Evolutionary conservation across 257 asterid species (phyloP), one percentile per base, ranked within the genome.

Genomic region (Solanum piurae): DNA sequence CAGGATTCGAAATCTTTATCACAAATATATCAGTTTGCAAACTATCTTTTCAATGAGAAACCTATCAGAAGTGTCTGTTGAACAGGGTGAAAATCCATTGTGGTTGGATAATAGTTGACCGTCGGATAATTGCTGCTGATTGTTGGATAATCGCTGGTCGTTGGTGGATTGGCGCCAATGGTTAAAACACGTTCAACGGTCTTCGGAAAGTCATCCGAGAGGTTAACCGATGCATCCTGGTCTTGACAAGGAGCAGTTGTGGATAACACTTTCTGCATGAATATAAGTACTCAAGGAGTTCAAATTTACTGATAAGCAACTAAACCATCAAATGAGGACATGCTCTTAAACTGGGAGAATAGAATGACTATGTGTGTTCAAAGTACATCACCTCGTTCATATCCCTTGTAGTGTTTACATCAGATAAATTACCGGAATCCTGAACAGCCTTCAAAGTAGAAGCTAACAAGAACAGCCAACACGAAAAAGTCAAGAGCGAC

Each of bases 81-180:
- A 88, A 88, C 88, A 86, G 98, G 98, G 86, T 95, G 96, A 90
- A 95, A 94, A 84, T 92, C 97, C 94, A 95, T 93, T 93, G 91
- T 88, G 68, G 93, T 93, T 44, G 91, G 91, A 52, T 91, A 55
- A 60, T 90, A 92, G 84, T 66, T 66, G 73, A 66, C 34, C 5
- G 34, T 25, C 7, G 36, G 73, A 66, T 25, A 66, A 66, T 12
- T 66, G 20, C 73, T 66, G 2, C 73, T 66, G 73, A 27, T 66
- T 23, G 18, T 25, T 25, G 36, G 73, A 66, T 29, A 25, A 66
- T 66, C 33, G 4, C 36, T 66, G 36, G 34, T 27, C 73, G 9
- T 66, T 27, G 73, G 20, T 25, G 73, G 73, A 66, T 66, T 12
- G 7, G 55, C 55, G 6, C 86, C 90, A 84, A 90, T 85, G 84